Conservation (phyloP, 2,329 filamentous ascomycete species). For the Fusarium chuoi region DNA sequence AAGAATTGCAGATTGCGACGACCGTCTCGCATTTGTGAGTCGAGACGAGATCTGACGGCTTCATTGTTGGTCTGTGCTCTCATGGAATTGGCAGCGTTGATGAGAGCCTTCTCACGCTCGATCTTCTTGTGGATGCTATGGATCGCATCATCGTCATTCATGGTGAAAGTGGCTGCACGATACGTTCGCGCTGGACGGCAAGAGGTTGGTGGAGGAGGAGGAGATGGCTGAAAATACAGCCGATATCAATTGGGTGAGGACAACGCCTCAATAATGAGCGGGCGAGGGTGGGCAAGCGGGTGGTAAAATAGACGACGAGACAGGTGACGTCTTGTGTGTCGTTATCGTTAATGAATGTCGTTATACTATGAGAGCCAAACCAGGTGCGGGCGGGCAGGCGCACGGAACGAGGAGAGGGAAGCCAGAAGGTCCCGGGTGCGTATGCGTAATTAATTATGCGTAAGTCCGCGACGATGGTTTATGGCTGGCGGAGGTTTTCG, state of each 20-base stretch:
- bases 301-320: conserved; percentile 21
- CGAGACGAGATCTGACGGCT: conserved; percentile 86
- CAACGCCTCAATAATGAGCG: conserved; percentile 15
- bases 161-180: conserved; percentile 58
- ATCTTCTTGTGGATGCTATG: conserved; percentile 95
- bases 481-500: conserved; percentile 17
- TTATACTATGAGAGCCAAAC: conserved; percentile 18
- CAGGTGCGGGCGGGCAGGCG: background rate
- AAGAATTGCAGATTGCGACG: conserved; percentile 95
- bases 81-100: conserved; percentile 94
- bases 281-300: conserved; percentile 17
- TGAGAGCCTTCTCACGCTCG: conserved; percentile 93
- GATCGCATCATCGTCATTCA: conserved; percentile 73
- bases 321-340: conserved; percentile 27
- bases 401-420: conserved; percentile 6
- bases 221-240: conserved; percentile 17
- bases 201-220: conserved; percentile 14
- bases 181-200: conserved; percentile 52
- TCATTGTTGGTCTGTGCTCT: conserved; percentile 95
- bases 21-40: conserved; percentile 93
- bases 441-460: conserved; percentile 12
- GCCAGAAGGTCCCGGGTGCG: conserved; percentile 16
- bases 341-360: background rate
- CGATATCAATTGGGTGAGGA: conserved; percentile 27
- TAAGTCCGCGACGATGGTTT: conserved; percentile 12